Evolutionary conservation across 495 filamentous ascomycete genomes (phyloP), one percentile per base, ranked within the genome.

Genomic region (Sphaerosporella brunnea): DNA sequence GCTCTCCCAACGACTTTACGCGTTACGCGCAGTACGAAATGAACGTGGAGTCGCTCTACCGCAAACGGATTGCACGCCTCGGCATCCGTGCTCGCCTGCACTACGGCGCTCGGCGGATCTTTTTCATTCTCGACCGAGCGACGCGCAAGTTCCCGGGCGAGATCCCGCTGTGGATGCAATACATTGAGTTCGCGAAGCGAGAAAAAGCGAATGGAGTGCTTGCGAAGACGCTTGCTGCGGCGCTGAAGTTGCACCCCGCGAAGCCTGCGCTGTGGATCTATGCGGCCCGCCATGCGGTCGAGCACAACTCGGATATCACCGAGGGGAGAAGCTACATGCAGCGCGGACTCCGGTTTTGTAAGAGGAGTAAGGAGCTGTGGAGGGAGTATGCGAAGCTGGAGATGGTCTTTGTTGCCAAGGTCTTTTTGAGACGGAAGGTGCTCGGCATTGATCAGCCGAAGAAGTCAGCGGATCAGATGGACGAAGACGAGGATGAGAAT

Each of bases 11-110:
- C 32, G 84, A 93, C 54, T 97, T 81, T 65, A 74, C 82, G 35
- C 75, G 81, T 55, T 97, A 96, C 67, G 77, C 78, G 19, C 70
- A 80, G 49, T 97, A 85, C 69, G 90, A 97, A 64, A 84, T 84
- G 65, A 92, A 86, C 55, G 71, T 97, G 25, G 85, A 93, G 47
- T 59, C 67, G 2, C 73, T 97, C 18, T 81, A 84, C 30, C 72
- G 75, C 51, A 92, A 90, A 65, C 75, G 90, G 47, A 75, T 82
- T 48, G 78, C 77, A 56, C 75, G 90, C 49, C 67, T 95, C 42
- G 78, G 77, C 28, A 70, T 95, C 53, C 84, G 78, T 50, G 68
- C 67, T 15, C 69, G 64, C 3, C 59, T 64, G 4, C 62, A 67
- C 36, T 73, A 80, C 63, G 82, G 84, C 32, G 77, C 88, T 57